Percentiles rank a stretch among this genome's conserved stretches.
phyloP scores from a whole-genome alignment of 2,329 filamentous ascomycete species.

The Phyllosticta citribraziliensis region DNA sequence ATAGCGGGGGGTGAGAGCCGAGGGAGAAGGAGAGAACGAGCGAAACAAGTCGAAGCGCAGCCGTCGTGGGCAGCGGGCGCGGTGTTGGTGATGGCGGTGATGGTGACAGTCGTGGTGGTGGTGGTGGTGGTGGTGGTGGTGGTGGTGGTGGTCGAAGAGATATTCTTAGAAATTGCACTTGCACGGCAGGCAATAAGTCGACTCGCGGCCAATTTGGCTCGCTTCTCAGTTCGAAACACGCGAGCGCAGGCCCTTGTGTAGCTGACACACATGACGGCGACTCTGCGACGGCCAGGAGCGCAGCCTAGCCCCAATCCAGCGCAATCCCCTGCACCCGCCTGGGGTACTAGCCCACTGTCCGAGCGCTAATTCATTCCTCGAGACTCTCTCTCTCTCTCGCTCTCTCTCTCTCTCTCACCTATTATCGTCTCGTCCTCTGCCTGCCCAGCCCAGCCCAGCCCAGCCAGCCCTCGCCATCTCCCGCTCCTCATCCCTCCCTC shows the following conservation, averaged over 20 bases:
- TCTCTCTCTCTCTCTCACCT: neutral
- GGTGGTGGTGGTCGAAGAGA: too few relatives aligned
- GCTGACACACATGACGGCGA: neutral
- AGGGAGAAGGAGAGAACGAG: too few relatives aligned
- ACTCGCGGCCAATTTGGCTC: neutral
- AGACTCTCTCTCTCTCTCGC: too few relatives aligned
- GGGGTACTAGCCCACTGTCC: constrained; percentile 23
- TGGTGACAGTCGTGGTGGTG: too few relatives aligned
- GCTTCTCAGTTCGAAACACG: neutral
- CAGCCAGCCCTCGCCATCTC: constrained; percentile 13
- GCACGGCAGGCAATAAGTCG: neutral
- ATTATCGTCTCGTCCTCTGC: neutral
- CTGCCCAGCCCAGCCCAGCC: constrained; percentile 2
- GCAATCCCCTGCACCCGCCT: constrained; percentile 23
- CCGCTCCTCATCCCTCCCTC: neutral
- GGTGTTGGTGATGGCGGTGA: too few relatives aligned
- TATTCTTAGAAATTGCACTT: neutral
- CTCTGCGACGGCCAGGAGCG: neutral
- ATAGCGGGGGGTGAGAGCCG: neutral
- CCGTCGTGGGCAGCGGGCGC: too few relatives aligned
- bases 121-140: too few relatives aligned
- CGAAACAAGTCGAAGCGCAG: too few relatives aligned
- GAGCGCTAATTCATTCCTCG: constrained; percentile 26
- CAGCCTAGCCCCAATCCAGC: too few relatives aligned
- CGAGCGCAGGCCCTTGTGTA: neutral